Percentiles rank a stretch among this genome's conserved stretches.
phyloP scores from a whole-genome alignment of 139 green algal species.

The Coelastrella sp. region DNA sequence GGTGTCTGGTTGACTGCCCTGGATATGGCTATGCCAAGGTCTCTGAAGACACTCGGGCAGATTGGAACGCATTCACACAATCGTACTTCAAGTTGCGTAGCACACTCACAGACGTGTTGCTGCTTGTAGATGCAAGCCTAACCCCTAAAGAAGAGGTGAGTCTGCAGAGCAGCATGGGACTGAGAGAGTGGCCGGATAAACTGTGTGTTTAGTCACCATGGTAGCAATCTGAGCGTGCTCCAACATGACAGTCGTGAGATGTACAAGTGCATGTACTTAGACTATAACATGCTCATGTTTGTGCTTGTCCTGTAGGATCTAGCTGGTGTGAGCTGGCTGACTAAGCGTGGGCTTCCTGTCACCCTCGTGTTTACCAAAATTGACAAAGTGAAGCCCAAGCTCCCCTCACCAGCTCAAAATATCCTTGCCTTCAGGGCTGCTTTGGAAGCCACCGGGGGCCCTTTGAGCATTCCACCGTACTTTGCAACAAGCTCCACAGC shows the following conservation, averaged over 20 bases:
- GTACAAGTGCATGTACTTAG: too few relatives aligned
- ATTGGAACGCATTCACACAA: conserved; percentile 66
- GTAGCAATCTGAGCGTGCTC: not conserved
- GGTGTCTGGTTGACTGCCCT: conserved; percentile 94
- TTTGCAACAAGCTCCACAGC: conserved; percentile 53
- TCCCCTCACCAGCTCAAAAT: not conserved
- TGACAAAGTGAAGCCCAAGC: conserved; percentile 34
- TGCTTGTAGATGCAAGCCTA: conserved; percentile 90
- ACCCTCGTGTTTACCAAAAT: conserved; percentile 33
- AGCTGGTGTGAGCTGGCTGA: conserved; percentile 66
- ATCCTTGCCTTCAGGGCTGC: not conserved
- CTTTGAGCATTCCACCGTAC: conserved; percentile 45
- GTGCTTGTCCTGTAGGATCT: conserved; percentile 69
- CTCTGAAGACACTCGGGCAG: conserved; percentile 58
- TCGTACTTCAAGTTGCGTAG: conserved; percentile 82
- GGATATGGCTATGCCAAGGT: conserved; percentile 88
- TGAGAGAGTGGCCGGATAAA: too few relatives aligned
- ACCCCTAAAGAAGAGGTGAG: conserved; percentile 58
- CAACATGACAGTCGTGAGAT: too few relatives aligned
- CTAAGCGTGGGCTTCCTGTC: conserved; percentile 30
- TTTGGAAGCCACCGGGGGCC: conserved; percentile 51
- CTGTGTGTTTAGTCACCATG: not conserved
- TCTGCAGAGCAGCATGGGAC: too few relatives aligned
- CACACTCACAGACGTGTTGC: conserved; percentile 84
- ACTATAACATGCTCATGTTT: too few relatives aligned